Evolutionary conservation across 352 stramenopile genomes (phyloP), one percentile per base, ranked within the genome.

Genomic region (Phytophthora uliginosa): DNA sequence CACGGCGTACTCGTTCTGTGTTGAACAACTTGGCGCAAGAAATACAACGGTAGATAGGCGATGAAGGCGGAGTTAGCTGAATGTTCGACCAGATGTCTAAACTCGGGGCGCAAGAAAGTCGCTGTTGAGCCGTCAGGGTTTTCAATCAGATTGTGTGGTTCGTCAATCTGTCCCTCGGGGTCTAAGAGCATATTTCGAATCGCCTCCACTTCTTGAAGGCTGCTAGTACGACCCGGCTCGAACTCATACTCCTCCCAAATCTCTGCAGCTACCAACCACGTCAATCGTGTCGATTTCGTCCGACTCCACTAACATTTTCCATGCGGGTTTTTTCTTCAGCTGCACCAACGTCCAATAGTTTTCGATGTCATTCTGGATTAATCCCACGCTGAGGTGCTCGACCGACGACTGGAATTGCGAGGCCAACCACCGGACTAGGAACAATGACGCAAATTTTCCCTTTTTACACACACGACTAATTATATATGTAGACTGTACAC

Each of bases 61-160:
- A 73, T 59, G 26, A 73, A 73, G 45, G 38, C 64, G 15, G 66
- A 63, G 12, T 22, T 52, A 12, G 52, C 59, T 1, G 57, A 67
- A 42, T 67, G 51, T 8, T 62, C 57, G 20, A 66, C 66, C 17
- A 66, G 1, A 36, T 66, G 22, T 5, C 42, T 55, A 26, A 50
- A 67, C 38, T 73, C 22, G 2, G 57, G 50, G 6, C 50, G 38
- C 17, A 73, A 22, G 33, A 47, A 45, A 1, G 38, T 63, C 28
- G 15, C 36, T 4, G 50, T 73, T 2, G 58, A 48, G 9, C 53
- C 52, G 34, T 68, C 58, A 15, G 2, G 17, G 28, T 73, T 58
- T 10, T 45, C 2, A 26, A 52, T 63, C 15, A 66, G 51, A 24
- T 73, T 34, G 28, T 28, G 34, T 22, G 40, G 58, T 8, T 2